phyloP scores from a whole-genome alignment of 192 early-diverging fungal genomes.

The Endogone sp. region DNA sequence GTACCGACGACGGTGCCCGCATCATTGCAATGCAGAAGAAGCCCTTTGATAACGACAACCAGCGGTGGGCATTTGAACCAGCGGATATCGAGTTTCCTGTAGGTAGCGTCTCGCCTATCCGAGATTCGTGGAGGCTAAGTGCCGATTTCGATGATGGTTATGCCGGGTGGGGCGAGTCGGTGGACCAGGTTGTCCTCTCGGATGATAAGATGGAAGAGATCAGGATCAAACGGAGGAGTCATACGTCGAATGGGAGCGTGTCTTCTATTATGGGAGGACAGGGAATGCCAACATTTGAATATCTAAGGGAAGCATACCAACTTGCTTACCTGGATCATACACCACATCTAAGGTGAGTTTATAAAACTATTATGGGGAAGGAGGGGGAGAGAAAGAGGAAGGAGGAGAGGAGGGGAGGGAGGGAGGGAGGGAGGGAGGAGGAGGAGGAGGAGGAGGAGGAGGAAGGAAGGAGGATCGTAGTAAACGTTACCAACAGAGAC shows the following conservation, averaged over 20 bases:
- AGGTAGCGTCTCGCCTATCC: not conserved
- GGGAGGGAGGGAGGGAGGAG: too few relatives aligned
- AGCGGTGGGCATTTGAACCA: conserved; percentile 9
- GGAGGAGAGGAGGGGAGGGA: too few relatives aligned
- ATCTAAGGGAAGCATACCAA: not conserved
- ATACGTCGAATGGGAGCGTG: not conserved
- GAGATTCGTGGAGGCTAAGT: not conserved
- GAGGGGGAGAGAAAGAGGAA: too few relatives aligned
- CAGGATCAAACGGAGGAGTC: not conserved
- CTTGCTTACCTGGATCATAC: not conserved
- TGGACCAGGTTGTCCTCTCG: not conserved
- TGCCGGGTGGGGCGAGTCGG: not conserved
- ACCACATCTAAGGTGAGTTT: not conserved
- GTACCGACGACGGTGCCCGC: conserved; percentile 10
- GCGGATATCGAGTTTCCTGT: not conserved
- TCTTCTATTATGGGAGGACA: not conserved
- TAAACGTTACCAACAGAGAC: too few relatives aligned
- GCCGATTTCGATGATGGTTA: not conserved
- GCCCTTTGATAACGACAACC: conserved; percentile 23
- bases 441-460: too few relatives aligned
- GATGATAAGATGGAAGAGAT: not conserved
- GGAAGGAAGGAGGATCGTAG: too few relatives aligned
- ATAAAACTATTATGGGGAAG: too few relatives aligned
- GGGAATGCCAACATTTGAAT: not conserved
- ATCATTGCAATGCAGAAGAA: conserved; percentile 12